Percentiles rank a stretch among this genome's conserved stretches.
Conservation (phyloP, 768 basidiomycete species). For the Tulasnella sp. region DNA sequence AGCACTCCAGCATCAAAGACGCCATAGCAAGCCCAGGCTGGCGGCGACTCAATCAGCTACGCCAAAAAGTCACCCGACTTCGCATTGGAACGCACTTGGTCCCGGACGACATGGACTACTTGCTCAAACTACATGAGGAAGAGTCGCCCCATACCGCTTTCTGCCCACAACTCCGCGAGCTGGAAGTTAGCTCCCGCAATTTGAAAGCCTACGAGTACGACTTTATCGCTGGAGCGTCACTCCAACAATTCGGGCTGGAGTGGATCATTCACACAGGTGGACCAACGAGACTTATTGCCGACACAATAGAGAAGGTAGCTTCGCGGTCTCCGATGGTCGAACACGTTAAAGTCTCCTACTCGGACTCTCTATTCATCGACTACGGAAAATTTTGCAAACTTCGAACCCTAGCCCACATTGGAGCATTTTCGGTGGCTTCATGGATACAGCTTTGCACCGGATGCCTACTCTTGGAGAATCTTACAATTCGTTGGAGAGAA, state of each 20-base stretch:
- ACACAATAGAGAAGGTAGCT: too few relatives aligned
- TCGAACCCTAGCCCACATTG: neutral
- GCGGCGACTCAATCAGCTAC: neutral
- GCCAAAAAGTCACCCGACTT: neutral
- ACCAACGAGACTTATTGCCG: too few relatives aligned
- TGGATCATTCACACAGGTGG: too few relatives aligned
- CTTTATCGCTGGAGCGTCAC: too few relatives aligned
- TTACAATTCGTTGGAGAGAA: neutral
- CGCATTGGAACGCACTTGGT: neutral
- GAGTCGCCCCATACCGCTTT: neutral
- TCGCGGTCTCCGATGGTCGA: too few relatives aligned
- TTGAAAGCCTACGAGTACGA: too few relatives aligned
- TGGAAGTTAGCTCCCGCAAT: too few relatives aligned
- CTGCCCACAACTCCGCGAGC: neutral
- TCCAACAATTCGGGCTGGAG: too few relatives aligned
- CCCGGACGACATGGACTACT: neutral
- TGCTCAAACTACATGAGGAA: neutral
- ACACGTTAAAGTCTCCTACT: too few relatives aligned
- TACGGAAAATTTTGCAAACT: neutral
- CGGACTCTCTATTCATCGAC: too few relatives aligned
- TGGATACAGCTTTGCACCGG: neutral
- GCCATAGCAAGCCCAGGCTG: neutral
- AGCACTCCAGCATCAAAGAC: neutral
- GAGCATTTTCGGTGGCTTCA: neutral
- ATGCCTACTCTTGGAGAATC: neutral